Percentiles rank a stretch among this genome's conserved stretches.
These are phyloP conservation scores for Fusarium avenaceum DNA, from an alignment of 2,329 filamentous ascomycete genomes.

Conservation along the genomic window DNA sequence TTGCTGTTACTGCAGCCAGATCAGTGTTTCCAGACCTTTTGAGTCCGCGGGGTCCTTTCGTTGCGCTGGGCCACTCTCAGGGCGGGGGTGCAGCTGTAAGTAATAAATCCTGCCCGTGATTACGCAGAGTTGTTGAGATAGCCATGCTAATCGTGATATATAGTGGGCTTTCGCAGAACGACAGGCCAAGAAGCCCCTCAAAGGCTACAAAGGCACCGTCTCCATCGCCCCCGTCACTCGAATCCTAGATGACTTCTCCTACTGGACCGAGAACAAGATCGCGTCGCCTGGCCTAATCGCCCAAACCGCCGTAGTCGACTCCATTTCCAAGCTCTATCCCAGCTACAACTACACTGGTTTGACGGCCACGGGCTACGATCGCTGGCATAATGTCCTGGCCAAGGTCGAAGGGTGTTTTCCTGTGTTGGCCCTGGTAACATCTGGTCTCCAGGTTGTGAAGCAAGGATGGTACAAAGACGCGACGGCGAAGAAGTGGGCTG, in stretches of 20 bases:
- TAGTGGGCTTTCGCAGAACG: constrained; percentile 34
- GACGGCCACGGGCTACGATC: constrained; percentile 22
- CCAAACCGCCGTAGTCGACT: constrained; percentile 18
- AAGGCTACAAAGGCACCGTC: constrained; percentile 31
- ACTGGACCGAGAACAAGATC: constrained; percentile 17
- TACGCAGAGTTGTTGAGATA: not conserved
- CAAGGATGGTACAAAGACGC: constrained; percentile 7
- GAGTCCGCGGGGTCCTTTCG: not conserved
- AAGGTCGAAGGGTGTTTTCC: constrained; percentile 30
- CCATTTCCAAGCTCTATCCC: constrained; percentile 28
- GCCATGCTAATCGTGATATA: not conserved
- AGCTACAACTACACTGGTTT: constrained; percentile 31
- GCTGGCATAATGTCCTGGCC: constrained; percentile 32
- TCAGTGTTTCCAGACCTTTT: constrained; percentile 17
- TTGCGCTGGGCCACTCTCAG: constrained; percentile 10
- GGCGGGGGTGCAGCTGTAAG: constrained; percentile 14
- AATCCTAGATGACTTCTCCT: constrained; percentile 25
- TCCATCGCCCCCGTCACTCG: constrained; percentile 31
- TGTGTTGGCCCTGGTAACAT: constrained; percentile 4
- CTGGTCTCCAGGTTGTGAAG: constrained; percentile 6
- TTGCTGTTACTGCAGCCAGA: constrained; percentile 29
- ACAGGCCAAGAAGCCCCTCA: constrained; percentile 27
- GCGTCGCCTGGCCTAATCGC: constrained; percentile 11
- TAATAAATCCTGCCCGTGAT: not conserved
- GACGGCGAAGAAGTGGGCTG: constrained; percentile 9